A percentile compares a stretch with the other conserved stretches of the same genome.
These are phyloP conservation scores for Acanthamoeba sp. DNA, from an alignment of 208 protist genomes.

Conservation along the genomic window DNA sequence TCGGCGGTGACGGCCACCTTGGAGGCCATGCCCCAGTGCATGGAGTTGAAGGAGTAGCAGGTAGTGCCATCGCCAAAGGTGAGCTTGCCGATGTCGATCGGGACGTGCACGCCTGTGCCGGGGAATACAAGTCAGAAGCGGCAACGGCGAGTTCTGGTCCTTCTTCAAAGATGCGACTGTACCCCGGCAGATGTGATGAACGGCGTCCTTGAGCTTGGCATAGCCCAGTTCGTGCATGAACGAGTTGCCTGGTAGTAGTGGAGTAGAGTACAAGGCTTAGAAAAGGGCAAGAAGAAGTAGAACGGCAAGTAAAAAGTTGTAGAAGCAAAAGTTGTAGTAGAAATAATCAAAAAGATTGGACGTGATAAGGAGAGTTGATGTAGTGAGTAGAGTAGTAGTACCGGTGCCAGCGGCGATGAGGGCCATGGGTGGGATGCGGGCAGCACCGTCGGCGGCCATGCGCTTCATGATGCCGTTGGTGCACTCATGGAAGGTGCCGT, in stretches of 20 bases:
- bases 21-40: conserved; percentile 65
- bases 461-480: conserved; percentile 67
- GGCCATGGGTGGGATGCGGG: conserved; percentile 3
- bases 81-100: conserved; percentile 60
- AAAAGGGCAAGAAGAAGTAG: no score
- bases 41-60: conserved; percentile 69
- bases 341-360: no score
- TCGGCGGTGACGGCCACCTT: conserved; percentile 42
- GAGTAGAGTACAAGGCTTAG: no score
- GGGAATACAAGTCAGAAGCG: background rate
- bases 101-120: conserved; percentile 13
- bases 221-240: conserved; percentile 50
- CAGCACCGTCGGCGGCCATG: background rate
- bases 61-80: conserved; percentile 49
- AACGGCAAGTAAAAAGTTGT: no score
- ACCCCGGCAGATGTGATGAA: conserved; percentile 30
- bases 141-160: background rate
- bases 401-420: conserved; percentile 54
- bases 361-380: no score
- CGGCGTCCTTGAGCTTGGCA: background rate
- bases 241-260: conserved; percentile 64
- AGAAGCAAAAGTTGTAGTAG: no score
- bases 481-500: conserved; percentile 68
- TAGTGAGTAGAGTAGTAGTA: background rate
- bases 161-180: background rate